Evolutionary conservation across 2,329 filamentous ascomycete genomes (phyloP).

Genomic region (Arthrobotrys sphaeroides): DNA sequence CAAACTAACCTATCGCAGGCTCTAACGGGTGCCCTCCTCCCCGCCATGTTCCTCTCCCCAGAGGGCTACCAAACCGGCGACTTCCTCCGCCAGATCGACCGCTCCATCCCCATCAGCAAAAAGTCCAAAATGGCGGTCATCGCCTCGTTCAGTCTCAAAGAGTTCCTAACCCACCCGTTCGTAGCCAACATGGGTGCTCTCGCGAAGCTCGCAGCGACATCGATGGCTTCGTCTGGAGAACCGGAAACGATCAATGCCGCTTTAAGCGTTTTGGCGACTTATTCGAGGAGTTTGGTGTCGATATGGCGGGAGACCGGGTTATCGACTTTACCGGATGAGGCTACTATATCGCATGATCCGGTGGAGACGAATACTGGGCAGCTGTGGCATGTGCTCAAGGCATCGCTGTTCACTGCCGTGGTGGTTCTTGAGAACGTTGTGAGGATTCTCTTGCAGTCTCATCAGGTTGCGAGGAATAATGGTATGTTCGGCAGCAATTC

Average conservation of each 20-base stretch:
- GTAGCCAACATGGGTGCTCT: slow-evolving; percentile 74
- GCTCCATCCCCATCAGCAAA: slow-evolving; percentile 69
- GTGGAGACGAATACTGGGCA: slow-evolving; percentile 40
- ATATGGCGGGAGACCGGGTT: slow-evolving; percentile 40
- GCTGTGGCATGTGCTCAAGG: slow-evolving; percentile 78
- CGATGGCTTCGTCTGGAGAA: slow-evolving; percentile 64
- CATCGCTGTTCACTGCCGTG: slow-evolving; percentile 78
- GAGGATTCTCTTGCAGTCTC: slow-evolving; percentile 70
- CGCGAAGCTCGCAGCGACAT: slow-evolving; percentile 72
- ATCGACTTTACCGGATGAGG: slow-evolving; percentile 32
- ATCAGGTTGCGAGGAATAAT: slow-evolving; percentile 62
- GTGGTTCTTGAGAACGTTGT: slow-evolving; percentile 79
- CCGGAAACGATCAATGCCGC: slow-evolving; percentile 61
- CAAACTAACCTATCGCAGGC: slow-evolving; percentile 55
- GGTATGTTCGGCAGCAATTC: neutral
- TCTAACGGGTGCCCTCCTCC: slow-evolving; percentile 75
- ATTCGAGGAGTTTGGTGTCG: slow-evolving; percentile 35
- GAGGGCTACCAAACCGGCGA: slow-evolving; percentile 80
- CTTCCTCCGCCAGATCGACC: slow-evolving; percentile 75
- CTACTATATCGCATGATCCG: slow-evolving; percentile 28
- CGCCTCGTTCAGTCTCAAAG: slow-evolving; percentile 37
- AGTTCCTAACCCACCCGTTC: slow-evolving; percentile 66
- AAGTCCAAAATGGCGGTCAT: slow-evolving; percentile 69
- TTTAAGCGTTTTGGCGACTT: slow-evolving; percentile 37
- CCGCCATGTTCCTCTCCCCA: slow-evolving; percentile 73